Base-by-base conservation (phyloP, 805 yeast genomes). In the Jamesozyma rosinii region DNA sequence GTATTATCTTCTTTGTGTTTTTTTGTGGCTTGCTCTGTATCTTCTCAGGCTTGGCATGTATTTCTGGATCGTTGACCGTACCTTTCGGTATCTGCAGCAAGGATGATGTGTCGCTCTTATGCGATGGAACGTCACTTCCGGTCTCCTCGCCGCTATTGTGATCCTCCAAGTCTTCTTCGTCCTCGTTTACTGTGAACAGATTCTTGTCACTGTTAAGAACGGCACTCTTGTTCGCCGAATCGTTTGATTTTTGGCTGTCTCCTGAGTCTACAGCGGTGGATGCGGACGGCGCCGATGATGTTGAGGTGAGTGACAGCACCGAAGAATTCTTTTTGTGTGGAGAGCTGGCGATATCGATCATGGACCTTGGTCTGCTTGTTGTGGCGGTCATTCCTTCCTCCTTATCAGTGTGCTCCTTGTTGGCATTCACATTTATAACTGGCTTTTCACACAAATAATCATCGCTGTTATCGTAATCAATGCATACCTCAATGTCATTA, bases 401-500 rank as follows among this genome's bases (percentile, higher is more conserved):
- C 15, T 5, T 24, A 15, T 8, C 11, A 37, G 24, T 37, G 5
- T 26, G 19, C 10, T 20, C 18, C n/a, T 30, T 30, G 15, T 32
- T 20, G 4, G 41, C 20, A 31, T 30, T 31, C 6, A 11, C 11
- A 10, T 31, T 38, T 15, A 31, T 38, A 3, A 29, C 20, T 5
- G 47, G 46, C 38, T 40, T 40, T 13, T 29, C 17, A 24, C 37
- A 38, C 11, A 27, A 15, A 34, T 42, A 35, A 18, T 40, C 50
- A 35, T 37, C n/a, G 27, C 46, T 46, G 6, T 46, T 19, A 34
- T 47, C 48, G 9, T 45, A 46, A 19, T 52, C 55, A 21, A 56
- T 43, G 57, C 90, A 83, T 66, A 76, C 73, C 48, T 76, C 83
- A 38, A 81, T 64, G 3, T 63, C 50, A 24, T 62, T 64, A 56